A percentile compares a stretch with the other conserved stretches of the same genome.
These are phyloP conservation scores for Penicillium longicatenatum DNA, from an alignment of 495 filamentous ascomycete species.

Conservation along the genomic window DNA sequence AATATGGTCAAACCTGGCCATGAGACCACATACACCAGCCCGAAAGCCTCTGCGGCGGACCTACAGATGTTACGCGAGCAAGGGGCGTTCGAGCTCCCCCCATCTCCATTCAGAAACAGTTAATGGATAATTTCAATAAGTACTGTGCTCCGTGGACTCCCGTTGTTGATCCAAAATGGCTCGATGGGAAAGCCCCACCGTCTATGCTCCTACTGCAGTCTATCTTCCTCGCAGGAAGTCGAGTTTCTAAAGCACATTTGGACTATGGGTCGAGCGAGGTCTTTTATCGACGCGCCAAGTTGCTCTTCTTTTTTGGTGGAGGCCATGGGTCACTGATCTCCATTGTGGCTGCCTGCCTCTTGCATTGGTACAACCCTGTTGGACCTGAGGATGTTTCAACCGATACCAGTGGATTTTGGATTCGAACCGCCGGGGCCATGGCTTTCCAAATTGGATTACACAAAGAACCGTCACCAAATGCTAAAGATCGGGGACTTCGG, in stretches of 20 bases:
- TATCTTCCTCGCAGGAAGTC: slow-evolving; percentile 29
- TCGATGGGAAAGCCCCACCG: slow-evolving; percentile 24
- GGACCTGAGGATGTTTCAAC: slow-evolving; percentile 34
- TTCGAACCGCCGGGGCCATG: slow-evolving; percentile 33
- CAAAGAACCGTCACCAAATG: slow-evolving; percentile 27
- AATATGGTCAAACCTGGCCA: slow-evolving; percentile 36
- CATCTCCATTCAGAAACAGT: slow-evolving; percentile 27
- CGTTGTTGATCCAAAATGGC: slow-evolving; percentile 31
- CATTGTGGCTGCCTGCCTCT: slow-evolving; percentile 31
- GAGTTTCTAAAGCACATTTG: slow-evolving; percentile 32
- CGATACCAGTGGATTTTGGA: slow-evolving; percentile 35
- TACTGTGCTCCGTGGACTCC: slow-evolving; percentile 34
- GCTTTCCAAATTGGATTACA: slow-evolving; percentile 35
- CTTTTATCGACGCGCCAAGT: slow-evolving; percentile 32
- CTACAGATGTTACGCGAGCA: slow-evolving; percentile 33
- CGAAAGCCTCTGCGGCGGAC: slow-evolving; percentile 27
- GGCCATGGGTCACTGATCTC: slow-evolving; percentile 30
- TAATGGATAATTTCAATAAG: slow-evolving; percentile 29
- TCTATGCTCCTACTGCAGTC: slow-evolving; percentile 33
- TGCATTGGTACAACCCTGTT: slow-evolving; percentile 36
- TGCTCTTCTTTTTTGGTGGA: slow-evolving; percentile 34
- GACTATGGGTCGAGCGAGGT: slow-evolving; percentile 33
- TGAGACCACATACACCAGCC: slow-evolving; percentile 29
- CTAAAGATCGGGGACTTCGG: slow-evolving; percentile 28
- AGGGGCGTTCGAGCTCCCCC: slow-evolving; percentile 30